These are phyloP conservation scores for Puccinellia tenuiflora DNA, from an alignment of 176 grass and related monocot species.

Conservation along the genomic window DNA sequence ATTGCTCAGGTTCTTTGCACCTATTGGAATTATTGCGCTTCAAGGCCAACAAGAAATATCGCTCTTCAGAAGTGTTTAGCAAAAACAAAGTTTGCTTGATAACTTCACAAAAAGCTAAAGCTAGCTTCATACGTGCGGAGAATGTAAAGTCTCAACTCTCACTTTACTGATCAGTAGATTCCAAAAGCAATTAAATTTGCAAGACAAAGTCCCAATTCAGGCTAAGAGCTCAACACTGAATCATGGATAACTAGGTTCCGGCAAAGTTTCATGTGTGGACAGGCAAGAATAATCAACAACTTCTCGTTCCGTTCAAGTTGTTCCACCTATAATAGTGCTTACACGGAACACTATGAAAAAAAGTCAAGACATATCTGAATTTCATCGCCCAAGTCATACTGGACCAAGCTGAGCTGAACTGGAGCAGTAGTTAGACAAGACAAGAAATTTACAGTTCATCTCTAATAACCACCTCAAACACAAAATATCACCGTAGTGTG, in stretches of 20 bases:
- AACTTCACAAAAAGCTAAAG: not conserved
- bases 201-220: not conserved
- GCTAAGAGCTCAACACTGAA: not conserved
- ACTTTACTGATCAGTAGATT: not conserved
- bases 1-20: not conserved
- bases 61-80: not conserved
- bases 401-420: not conserved
- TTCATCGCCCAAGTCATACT: not conserved
- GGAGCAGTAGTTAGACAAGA: not conserved
- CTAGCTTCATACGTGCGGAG: not conserved
- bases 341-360: not conserved
- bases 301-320: not conserved
- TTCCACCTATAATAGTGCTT: not conserved
- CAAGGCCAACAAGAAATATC: not conserved
- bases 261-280: not conserved
- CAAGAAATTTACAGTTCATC: slow-evolving; percentile 12
- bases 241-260: not conserved
- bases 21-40: not conserved
- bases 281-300: not conserved
- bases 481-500: not conserved
- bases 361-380: not conserved
- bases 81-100: not conserved
- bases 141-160: not conserved
- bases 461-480: not conserved
- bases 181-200: not conserved